Evolutionary conservation across 768 basidiomycete species (phyloP).

Genomic region (Tricholoma hemisulphureum): DNA sequence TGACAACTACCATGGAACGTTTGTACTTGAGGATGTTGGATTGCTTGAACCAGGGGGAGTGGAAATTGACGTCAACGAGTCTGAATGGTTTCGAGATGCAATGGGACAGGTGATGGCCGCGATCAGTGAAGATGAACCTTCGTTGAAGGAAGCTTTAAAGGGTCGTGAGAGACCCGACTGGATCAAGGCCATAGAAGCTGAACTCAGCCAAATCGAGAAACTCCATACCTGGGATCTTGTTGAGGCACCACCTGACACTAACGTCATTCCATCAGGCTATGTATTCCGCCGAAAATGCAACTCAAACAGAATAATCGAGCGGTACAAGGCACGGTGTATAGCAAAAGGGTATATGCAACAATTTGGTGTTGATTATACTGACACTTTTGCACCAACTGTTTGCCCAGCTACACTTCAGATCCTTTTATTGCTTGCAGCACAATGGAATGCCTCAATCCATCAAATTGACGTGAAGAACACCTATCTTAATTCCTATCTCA

Average conservation of each 20-base stretch:
- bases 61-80: no score
- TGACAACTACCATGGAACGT: no score
- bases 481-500: slow-evolving; percentile 25
- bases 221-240: no score
- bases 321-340: slow-evolving; percentile 23
- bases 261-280: no score
- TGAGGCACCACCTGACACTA: no score
- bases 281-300: neutral
- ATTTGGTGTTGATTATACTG: slow-evolving; percentile 33
- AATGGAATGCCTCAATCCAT: neutral
- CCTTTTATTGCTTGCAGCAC: slow-evolving; percentile 19
- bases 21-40: no score
- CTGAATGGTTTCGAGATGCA: no score
- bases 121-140: neutral
- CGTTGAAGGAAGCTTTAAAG: neutral
- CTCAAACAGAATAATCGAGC: slow-evolving; percentile 13
- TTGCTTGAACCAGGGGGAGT: no score
- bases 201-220: no score
- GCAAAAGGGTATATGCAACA: slow-evolving; percentile 26
- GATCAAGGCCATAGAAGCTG: no score
- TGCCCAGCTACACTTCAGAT: slow-evolving; percentile 19
- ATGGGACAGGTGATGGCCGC: neutral
- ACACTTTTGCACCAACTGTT: slow-evolving; percentile 29
- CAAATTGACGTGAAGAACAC: slow-evolving; percentile 14
- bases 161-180: neutral